Evolutionary conservation across 2,329 filamentous ascomycete species (phyloP), one percentile per base, ranked within the genome.

Genomic region (Seiridium unicorne): DNA sequence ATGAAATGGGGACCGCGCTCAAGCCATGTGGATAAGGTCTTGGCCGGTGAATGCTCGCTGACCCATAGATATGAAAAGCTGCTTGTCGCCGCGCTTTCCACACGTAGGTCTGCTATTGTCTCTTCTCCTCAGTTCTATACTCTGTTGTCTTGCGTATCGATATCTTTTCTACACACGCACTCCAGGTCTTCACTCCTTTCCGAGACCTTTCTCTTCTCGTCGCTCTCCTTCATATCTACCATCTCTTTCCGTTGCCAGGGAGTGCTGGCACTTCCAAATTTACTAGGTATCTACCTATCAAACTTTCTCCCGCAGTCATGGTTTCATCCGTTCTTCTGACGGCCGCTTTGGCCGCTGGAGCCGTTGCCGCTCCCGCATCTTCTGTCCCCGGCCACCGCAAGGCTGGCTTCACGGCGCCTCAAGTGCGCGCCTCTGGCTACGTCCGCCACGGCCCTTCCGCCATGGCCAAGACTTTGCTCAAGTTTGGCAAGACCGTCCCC

Each of bases 111-210:
- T 10, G 8, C 38, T 53, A 11, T 38, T 26, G 11, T 44, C 38
- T 55, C 51, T 55, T 44, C 38, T 55, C 38, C 51, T 44, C 51
- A 55, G 51, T 55, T 55, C 51, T 44, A 55, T 55, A 55, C 51
- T 55, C 51, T 42, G 10, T 13, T 18, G 38, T 36, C 31, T 26
- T 49, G 32, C 26, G 9, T 31, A 32, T n/a, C 51, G 36, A 36
- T 53, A 32, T 55, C 35, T 54, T 44, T 55, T 55, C 38, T 44
- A 26, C 35, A 40, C 38, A 13, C 44, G n/a, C 18, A 26, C n/a
- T 31, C 13, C 36, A 42, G 51, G 51, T 55, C 51, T 40, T 55
- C 51, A 11, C 38, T 55, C 51, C 51, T 55, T 55, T 26, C 38
- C 18, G 9, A 44, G 51, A 55, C 51, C 51, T 55, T 55, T 55